Conservation (phyloP, 805 yeast species). For the Torulaspora quercuum region DNA sequence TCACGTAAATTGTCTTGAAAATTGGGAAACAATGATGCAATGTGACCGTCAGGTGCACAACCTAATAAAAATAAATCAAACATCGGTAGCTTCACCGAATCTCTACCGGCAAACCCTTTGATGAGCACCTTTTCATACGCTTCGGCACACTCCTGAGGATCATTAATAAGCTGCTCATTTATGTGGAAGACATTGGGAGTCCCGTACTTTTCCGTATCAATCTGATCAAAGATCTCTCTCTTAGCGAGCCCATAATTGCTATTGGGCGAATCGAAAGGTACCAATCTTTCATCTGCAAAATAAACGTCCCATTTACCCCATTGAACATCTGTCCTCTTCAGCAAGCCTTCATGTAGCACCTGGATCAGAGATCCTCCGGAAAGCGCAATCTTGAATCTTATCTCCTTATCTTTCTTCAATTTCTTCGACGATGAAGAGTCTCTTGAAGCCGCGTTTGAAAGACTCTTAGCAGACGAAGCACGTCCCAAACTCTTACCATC, state of each 20-base stretch:
- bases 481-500: slow-evolving; percentile 17
- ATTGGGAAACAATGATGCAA: slow-evolving; percentile 87
- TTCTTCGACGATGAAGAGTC: slow-evolving; percentile 30
- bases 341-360: slow-evolving; percentile 80
- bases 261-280: slow-evolving; percentile 76
- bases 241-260: slow-evolving; percentile 90
- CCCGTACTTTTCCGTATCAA: slow-evolving; percentile 35
- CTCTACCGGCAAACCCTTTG: slow-evolving; percentile 91
- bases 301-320: slow-evolving; percentile 96
- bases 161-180: slow-evolving; percentile 67
- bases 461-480: slow-evolving; percentile 23
- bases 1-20: slow-evolving; percentile 77
- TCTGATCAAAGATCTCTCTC: slow-evolving; percentile 68
- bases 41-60: slow-evolving; percentile 97
- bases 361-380: slow-evolving; percentile 90
- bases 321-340: slow-evolving; percentile 69
- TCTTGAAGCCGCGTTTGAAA: slow-evolving; percentile 7
- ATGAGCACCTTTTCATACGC: slow-evolving; percentile 82
- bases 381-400: slow-evolving; percentile 83
- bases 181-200: slow-evolving; percentile 79
- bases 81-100: slow-evolving; percentile 91
- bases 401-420: slow-evolving; percentile 54
- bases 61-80: slow-evolving; percentile 89
- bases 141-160: slow-evolving; percentile 93
- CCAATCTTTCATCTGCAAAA: slow-evolving; percentile 94